Evolutionary conservation across 306 rosid species (phyloP), one percentile per base, ranked within the genome.

Genomic region (Inga laurina): DNA sequence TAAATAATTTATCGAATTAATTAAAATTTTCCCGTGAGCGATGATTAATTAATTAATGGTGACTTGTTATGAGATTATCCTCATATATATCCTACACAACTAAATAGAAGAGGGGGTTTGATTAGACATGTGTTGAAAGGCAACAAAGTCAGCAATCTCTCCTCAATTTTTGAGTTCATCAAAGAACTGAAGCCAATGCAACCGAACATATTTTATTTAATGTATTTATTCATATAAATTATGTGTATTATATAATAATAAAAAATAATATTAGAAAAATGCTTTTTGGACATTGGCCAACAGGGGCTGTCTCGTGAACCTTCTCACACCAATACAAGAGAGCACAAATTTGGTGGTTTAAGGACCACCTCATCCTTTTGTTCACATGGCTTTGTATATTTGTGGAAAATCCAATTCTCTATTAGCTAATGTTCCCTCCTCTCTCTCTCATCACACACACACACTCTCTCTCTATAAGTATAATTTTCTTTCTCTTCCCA

Each of bases 331-430:
- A 82, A 88, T 72, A 86, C 87, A 90, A 89, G 79, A 89, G 82
- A 84, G 46, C 69, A 81, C 35, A 84, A 80, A 72, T 83, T 74
- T 90, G 84, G 82, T 52, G 82, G 84, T 64, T 73, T 78, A 88
- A 86, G 98, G 99, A 96, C 98, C 99, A 93, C 98, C 92, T 88
- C 92, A 92, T 91, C 94, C 82, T 89, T 83, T 81, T 30, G 88
- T 83, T 88, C 91, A 89, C 91, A 86, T 82, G 86, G 84, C 89
- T 84, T 79, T 90, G 89, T 90, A 84, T 86, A 90, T 83, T 73
- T 90, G 84, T 86, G 88, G 84, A 85, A 84, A 79, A 85, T 82
- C 88, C 87, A 89, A 82, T 81, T 48, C 41, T 73, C 45, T 66
- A 72, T 67, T 56, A 76, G 37, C 79, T 45, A 9, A 11, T 76